Base-by-base conservation (phyloP, 495 filamentous ascomycete genomes). In the Echria macrotheca region DNA sequence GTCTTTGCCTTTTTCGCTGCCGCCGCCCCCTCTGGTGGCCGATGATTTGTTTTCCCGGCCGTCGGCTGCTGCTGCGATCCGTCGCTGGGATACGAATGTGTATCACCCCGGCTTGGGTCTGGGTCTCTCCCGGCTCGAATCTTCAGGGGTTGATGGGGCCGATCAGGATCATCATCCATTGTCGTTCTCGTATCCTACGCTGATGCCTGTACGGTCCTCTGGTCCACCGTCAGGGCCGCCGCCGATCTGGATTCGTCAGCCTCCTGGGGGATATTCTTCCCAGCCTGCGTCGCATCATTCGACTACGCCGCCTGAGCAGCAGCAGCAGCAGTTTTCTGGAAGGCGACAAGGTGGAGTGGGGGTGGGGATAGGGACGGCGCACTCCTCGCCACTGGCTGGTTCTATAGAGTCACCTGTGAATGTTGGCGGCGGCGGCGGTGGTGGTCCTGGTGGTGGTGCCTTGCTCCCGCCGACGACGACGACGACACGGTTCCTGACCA, bases 221-320 rank as follows among this genome's bases (percentile, higher is more conserved):
- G 6, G 49, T 49, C 5, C 61, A 59, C 21, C 56, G 55, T 18
- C 52, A 59, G 42, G 47, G 47, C 37, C 50, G 45, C 5, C 42
- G 36, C 47, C 35, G 51, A 42, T 22, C 55, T 28, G 33, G 56
- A 25, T 50, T 49, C 6, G 52, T 59, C 29, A 41, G 62, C 46
- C 33, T 2, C 61, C 64, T 0, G 53, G 67, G 12, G 77, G 76
- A 14, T 80, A 81, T 53, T 66, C 64, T 24, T 77, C 75, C n/a
- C 77, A 81, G 49, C 77, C 79, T 3, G 78, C 81, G 74, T 74
- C 76, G 0, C 70, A 75, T 24, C 44, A 41, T n/a, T 55, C 58
- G 2, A 26, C 52, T 11, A 26, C 33, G 9, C 24, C 33, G 22
- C 9, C 1, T 15, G 15, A 38, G 8, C n/a, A 17, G 15, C 35